These are phyloP conservation scores for Carex parvula DNA, from an alignment of 176 grass and related monocot species.

Conservation along the genomic window DNA sequence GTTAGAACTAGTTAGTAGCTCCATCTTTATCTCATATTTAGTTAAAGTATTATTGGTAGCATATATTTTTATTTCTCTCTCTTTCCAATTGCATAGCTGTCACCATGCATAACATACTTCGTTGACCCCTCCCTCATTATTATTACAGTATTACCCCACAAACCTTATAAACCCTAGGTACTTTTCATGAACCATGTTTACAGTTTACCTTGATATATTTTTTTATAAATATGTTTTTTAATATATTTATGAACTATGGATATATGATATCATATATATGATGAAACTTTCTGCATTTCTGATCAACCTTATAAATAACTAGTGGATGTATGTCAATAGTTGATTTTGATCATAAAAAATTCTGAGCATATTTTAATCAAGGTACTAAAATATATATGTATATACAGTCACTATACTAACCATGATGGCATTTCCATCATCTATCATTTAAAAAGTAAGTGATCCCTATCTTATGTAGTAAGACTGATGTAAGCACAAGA, in stretches of 20 bases:
- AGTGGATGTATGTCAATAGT: not conserved
- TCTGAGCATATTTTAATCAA: not conserved
- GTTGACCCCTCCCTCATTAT: too few relatives aligned
- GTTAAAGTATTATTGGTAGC: not conserved
- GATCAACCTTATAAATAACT: not conserved
- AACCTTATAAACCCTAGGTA: not conserved
- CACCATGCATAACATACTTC: constrained; percentile 6
- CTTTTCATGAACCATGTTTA: not conserved
- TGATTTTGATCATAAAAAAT: not conserved
- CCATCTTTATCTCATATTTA: not conserved
- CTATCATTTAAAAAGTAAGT: constrained; percentile 9
- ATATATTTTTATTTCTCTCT: not conserved
- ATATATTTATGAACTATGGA: not conserved
- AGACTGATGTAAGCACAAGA: not conserved
- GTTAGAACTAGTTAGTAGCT: not conserved
- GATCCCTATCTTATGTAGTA: not conserved
- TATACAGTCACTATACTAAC: not conserved
- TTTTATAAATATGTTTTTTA: too few relatives aligned
- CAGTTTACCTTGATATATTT: not conserved
- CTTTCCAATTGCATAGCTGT: constrained; percentile 16
- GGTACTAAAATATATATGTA: not conserved
- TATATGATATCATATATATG: not conserved
- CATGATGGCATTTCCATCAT: constrained; percentile 2
- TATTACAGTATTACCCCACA: not conserved
- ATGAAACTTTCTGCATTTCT: not conserved